Evolutionary conservation across 208 protist genomes (phyloP), one percentile per base, ranked within the genome.

Genomic region (Kentomonas sorsogonicus): DNA sequence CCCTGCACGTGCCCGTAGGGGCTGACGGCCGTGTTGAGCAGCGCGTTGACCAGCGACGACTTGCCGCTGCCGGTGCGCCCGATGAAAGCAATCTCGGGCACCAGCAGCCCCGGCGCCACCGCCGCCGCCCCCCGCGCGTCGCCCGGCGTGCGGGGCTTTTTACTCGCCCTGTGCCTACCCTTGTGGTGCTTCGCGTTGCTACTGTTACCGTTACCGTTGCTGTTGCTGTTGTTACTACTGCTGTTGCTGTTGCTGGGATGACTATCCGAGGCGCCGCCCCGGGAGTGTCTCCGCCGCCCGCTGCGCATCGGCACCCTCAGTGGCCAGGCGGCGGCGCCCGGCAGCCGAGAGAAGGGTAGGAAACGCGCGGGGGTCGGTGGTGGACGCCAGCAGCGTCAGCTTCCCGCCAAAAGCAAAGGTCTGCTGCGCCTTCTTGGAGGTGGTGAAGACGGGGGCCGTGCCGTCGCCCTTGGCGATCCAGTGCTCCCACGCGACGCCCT

Each of bases 391-490:
- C 46, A 79, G 62, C 30, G 63, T 18, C 23, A 94, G 66, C 27
- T 86, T 33, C 0, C 88, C 84, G 20, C 89, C 89, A 58, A 91
- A 91, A 7, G 78, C 89, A 63, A 95, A 95, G 10, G 86, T 89
- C 48, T 91, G 83, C 53, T 91, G 85, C 13, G 80, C 79, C 56
- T 93, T 95, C 5, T 34, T 29, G 2, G 83, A 93, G 36, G 86
- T 81, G 18, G 52, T 89, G 40, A 84, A 93, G 25, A 95, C 75
- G 18, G 89, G 89, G 11, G 86, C 83, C 9, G 83, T 95, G 69
- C 86, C 89, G 48, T 95, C 86, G 13, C 89, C 89, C 53, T 91
- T 91, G 23, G 89, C 81, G 61, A 95, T 93, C 86, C 89, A 95
- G 66, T 91, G 83, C 72, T 95, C 89, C 83, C 82, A 93, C 44